Percentiles rank a stretch among this genome's conserved stretches.
phyloP scores from a whole-genome alignment of 2,329 filamentous ascomycete species.

The Colletotrichum tabaci region DNA sequence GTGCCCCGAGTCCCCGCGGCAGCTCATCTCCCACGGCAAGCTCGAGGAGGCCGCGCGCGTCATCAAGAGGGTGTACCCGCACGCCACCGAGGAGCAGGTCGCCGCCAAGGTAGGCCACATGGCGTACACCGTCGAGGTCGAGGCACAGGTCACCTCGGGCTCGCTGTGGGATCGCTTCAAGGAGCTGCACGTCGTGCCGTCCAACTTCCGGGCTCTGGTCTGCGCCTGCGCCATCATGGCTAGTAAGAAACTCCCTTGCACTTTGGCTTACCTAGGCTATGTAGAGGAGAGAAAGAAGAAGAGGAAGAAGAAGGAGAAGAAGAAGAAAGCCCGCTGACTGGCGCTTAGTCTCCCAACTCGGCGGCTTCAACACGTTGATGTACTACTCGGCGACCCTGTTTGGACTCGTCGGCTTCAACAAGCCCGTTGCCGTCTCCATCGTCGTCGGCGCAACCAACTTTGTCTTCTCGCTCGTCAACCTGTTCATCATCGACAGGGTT shows the following conservation, averaged over 20 bases:
- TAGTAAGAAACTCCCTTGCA: conserved; percentile 41
- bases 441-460: conserved; percentile 64
- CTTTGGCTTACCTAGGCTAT: too few relatives aligned
- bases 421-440: conserved; percentile 63
- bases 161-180: conserved; percentile 60
- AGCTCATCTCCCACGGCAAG: too few relatives aligned
- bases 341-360: too few relatives aligned
- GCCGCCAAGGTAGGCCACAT: conserved; percentile 55
- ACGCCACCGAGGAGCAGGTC: conserved; percentile 59
- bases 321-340: too few relatives aligned
- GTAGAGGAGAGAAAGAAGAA: too few relatives aligned
- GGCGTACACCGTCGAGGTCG: too few relatives aligned
- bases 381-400: too few relatives aligned
- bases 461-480: conserved; percentile 64
- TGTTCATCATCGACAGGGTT: conserved; percentile 61
- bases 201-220: conserved; percentile 61
- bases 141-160: conserved; percentile 54
- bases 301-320: too few relatives aligned
- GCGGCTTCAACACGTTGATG: too few relatives aligned
- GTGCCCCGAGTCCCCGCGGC: too few relatives aligned
- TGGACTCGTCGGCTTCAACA: conserved; percentile 63
- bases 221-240: conserved; percentile 66
- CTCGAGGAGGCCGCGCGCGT: too few relatives aligned
- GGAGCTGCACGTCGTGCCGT: conserved; percentile 61
- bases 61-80: conserved; percentile 53